A percentile compares a stretch with the other conserved stretches of the same genome.
Evolutionary conservation across 2,329 filamentous ascomycete genomes (phyloP).

Genomic region (Geoglossum cookeanum): DNA sequence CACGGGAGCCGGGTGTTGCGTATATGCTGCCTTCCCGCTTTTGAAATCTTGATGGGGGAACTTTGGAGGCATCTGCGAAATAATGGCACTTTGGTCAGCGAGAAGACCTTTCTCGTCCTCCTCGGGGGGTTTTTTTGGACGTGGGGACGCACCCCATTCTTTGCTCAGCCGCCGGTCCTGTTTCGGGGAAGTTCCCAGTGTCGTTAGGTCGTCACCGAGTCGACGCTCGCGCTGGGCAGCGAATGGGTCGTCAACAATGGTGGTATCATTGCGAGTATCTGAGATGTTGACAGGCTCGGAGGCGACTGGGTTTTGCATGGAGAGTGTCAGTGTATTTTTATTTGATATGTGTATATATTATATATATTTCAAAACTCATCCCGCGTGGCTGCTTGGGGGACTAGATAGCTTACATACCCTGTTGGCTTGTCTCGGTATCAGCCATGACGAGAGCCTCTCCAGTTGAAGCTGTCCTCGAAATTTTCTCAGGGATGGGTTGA

Average conservation of each 20-base stretch:
- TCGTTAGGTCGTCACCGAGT: conserved; percentile 7
- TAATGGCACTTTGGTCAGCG: background rate
- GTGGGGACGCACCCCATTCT: conserved; percentile 15
- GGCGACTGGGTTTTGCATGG: background rate
- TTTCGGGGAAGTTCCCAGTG: conserved; percentile 10
- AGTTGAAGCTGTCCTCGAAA: background rate
- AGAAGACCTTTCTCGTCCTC: background rate
- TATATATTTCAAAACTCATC: too few relatives aligned
- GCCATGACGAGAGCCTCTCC: background rate
- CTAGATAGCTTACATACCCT: background rate
- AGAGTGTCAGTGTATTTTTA: background rate
- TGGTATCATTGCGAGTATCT: background rate
- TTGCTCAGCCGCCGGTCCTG: conserved; percentile 19
- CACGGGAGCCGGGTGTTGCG: conserved; percentile 43
- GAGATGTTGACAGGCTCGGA: background rate
- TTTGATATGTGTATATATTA: too few relatives aligned
- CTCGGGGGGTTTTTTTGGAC: background rate
- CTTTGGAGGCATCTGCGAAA: conserved; percentile 40
- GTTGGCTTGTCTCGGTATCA: background rate
- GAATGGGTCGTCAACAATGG: conserved; percentile 10
- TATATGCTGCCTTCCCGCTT: conserved; percentile 51
- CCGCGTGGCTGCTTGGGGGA: too few relatives aligned
- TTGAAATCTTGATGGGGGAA: conserved; percentile 48
- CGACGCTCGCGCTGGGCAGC: conserved; percentile 10
- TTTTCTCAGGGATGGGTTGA: background rate